A percentile compares a stretch with the other conserved stretches of the same genome.
These are phyloP conservation scores for Solidago caesia DNA, from an alignment of 129 eudicot species.

Conservation along the genomic window DNA sequence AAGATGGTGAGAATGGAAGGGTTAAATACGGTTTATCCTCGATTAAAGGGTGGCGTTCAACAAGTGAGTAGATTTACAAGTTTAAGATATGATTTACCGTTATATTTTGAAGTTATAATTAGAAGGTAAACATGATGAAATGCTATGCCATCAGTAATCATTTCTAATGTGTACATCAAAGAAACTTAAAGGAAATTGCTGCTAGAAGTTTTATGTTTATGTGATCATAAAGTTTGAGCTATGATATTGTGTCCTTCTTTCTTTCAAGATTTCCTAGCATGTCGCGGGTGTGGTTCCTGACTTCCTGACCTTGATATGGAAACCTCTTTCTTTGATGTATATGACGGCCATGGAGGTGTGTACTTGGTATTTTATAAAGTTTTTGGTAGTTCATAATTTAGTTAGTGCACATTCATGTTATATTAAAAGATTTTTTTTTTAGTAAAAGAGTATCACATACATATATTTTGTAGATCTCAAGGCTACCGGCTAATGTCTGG, in stretches of 20 bases:
- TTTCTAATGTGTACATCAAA: neutral
- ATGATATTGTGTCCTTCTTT: no score
- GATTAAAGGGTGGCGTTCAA: conserved; percentile 98
- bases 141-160: neutral
- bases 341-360: no score
- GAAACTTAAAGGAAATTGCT: neutral
- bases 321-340: conserved; percentile 90
- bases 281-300: conserved; percentile 69
- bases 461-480: no score
- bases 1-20: no score
- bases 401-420: neutral
- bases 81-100: neutral
- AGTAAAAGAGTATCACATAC: no score
- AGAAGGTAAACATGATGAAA: neutral
- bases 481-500: no score
- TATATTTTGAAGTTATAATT: neutral
- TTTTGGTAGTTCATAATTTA: conserved; percentile 18
- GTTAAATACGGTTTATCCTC: conserved; percentile 82
- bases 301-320: conserved; percentile 67
- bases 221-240: neutral
- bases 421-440: neutral
- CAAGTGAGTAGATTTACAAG: conserved; percentile 57
- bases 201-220: neutral
- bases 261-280: conserved; percentile 52
- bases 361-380: conserved; percentile 23